Conservation (phyloP, 148 eudicot species). For the Beta vulgaris region DNA sequence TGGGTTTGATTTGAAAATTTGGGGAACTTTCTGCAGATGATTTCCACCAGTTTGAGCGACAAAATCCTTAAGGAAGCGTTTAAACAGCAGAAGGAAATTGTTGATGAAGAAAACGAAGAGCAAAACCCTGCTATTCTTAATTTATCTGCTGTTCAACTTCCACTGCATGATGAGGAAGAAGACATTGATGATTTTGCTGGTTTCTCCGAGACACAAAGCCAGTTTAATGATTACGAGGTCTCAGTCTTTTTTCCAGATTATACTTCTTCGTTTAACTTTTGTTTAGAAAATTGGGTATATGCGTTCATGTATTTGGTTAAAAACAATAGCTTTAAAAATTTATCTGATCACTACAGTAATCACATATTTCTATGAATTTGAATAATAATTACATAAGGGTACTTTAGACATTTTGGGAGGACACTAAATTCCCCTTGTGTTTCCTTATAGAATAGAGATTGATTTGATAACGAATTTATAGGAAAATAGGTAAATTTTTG, state of each 20-base stretch:
- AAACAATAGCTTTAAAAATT: too few species aligned
- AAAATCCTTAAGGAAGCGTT: slow-evolving; percentile 76
- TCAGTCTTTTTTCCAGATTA: too few species aligned
- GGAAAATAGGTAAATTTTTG: too few species aligned
- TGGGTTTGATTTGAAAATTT: not conserved
- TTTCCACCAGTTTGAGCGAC: slow-evolving; percentile 59
- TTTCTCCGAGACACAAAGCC: slow-evolving; percentile 49
- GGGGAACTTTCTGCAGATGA: slow-evolving; percentile 36
- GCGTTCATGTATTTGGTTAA: not conserved
- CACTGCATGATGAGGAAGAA: slow-evolving; percentile 26
- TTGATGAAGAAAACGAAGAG: slow-evolving; percentile 50
- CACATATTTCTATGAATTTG: too few species aligned
- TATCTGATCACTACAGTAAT: too few species aligned
- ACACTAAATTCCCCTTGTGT: too few species aligned
- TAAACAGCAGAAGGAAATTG: slow-evolving; percentile 75
- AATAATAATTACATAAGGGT: too few species aligned
- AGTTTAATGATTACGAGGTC: slow-evolving; percentile 60
- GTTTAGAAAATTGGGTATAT: too few species aligned
- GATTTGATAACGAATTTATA: too few species aligned
- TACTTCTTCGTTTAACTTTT: too few species aligned
- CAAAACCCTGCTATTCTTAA: slow-evolving; percentile 26
- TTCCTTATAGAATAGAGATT: too few species aligned
- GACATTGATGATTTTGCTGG: slow-evolving; percentile 65
- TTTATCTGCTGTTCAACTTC: slow-evolving; percentile 24
- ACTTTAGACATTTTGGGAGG: too few species aligned